Evolutionary conservation across 441 rosid species (phyloP), one percentile per base, ranked within the genome.

Genomic region (Daphne laureola): DNA sequence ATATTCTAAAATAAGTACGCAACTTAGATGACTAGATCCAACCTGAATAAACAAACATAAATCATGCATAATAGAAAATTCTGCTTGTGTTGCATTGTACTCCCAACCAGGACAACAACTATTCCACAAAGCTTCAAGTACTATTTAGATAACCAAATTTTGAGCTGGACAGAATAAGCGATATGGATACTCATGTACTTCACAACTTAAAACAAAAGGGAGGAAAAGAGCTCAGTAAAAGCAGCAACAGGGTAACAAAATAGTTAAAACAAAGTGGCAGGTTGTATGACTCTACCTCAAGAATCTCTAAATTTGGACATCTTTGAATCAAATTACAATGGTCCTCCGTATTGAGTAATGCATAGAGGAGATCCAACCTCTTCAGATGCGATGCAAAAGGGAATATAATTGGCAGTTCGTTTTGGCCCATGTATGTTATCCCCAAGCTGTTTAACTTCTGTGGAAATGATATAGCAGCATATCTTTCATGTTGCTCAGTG

Each of bases 241-340:
- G 5, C 6, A 31, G 27, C 12, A n/a, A 35, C 11, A 55, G 51
- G 17, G 23, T 53, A 47, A 59, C 17, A 23, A 44, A 49, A 15
- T 4, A 57, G 43, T 58, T 14, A 38, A 55, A 41, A 5, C 38
- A 31, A 31, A 31, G 38, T 51, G 46, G 51, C 9, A 41, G 11
- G 12, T 40, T 54, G 17, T 42, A 48, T 4, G 40, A 49, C 12
- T 46, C 27, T 75, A 89, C 98, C 98, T 93, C 97, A 1, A 93
- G 96, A 77, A 87, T 77, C 78, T 93, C 97, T 61, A 93, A 67
- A 76, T 87, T 80, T 64, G 88, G 85, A 70, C 97, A 93, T 69
- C 35, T 73, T 64, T 83, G 86, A 65, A 93, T 79, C 51, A 93
- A 75, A 23, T 59, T 49, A 58, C 97, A 93, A 55, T 84, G 95